Conservation (phyloP, 2,329 filamentous ascomycete genomes). For the Alternaria solani region DNA sequence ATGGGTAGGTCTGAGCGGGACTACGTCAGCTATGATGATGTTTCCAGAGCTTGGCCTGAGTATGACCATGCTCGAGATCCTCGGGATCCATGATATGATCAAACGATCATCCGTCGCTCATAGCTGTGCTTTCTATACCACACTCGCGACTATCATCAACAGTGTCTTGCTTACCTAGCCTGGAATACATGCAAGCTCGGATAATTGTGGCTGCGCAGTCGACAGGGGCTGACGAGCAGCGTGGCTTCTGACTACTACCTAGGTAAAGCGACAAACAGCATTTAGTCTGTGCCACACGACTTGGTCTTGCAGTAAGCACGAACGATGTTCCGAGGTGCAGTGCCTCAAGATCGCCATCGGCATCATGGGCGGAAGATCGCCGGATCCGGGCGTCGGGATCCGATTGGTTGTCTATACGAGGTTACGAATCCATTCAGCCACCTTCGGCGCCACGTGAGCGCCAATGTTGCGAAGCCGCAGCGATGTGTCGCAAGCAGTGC, state of each 20-base stretch:
- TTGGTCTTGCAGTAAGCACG: neutral
- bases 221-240: neutral
- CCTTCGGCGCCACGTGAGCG: constrained; percentile 5
- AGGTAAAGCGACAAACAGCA: neutral
- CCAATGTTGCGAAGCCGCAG: constrained; percentile 3
- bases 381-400: neutral
- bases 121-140: neutral
- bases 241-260: neutral
- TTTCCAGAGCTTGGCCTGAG: constrained; percentile 12
- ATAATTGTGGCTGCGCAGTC: neutral
- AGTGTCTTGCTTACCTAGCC: neutral
- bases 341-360: neutral
- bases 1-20: constrained; percentile 5
- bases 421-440: constrained; percentile 10
- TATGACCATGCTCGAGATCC: constrained; percentile 16
- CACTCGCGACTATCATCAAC: neutral
- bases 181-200: neutral
- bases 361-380: neutral
- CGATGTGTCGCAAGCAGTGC: neutral
- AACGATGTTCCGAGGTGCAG: neutral
- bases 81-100: constrained; percentile 5
- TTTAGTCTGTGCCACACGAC: neutral
- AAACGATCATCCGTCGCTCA: neutral
- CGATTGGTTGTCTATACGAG: constrained; percentile 11
- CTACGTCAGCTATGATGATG: constrained; percentile 1